Percentiles rank a stretch among this genome's conserved stretches.
These are phyloP conservation scores for Salmacisia buchloeana DNA, from an alignment of 1,284 basidiomycete species.

Conservation along the genomic window DNA sequence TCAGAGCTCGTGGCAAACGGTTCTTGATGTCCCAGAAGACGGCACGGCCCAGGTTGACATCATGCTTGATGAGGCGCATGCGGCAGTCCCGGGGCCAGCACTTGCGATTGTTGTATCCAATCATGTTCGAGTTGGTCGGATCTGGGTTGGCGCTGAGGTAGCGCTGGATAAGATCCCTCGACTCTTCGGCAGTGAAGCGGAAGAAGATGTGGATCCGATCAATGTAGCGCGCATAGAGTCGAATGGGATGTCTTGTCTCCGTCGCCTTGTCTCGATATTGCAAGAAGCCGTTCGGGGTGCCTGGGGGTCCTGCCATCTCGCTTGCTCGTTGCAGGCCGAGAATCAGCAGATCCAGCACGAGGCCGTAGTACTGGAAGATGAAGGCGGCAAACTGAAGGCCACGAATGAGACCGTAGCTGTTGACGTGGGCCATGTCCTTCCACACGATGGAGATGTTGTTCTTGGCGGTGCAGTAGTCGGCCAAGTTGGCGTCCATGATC, in stretches of 20 bases:
- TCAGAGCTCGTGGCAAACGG: constrained; percentile 86
- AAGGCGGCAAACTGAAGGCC: constrained; percentile 49
- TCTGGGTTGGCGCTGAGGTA: constrained; percentile 95
- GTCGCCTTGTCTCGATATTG: constrained; percentile 44
- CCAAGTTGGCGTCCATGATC: constrained; percentile 51
- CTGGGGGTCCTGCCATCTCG: constrained; percentile 49
- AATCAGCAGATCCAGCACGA: constrained; percentile 48
- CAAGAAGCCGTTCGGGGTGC: constrained; percentile 48
- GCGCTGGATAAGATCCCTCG: constrained; percentile 92
- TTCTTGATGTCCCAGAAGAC: constrained; percentile 99
- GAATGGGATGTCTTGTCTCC: constrained; percentile 47
- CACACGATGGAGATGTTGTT: constrained; percentile 50
- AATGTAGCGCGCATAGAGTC: constrained; percentile 48
- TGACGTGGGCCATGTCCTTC: constrained; percentile 51
- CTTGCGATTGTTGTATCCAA: constrained; percentile 97
- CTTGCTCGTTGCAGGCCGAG: constrained; percentile 47
- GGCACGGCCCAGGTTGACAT: constrained; percentile 94
- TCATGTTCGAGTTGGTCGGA: constrained; percentile 97
- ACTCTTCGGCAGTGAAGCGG: constrained; percentile 96
- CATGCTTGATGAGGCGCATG: constrained; percentile 98
- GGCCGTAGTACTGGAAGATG: constrained; percentile 50
- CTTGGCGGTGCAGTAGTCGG: constrained; percentile 49
- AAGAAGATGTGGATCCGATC: constrained; percentile 64
- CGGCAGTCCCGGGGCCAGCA: constrained; percentile 99
- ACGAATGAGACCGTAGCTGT: constrained; percentile 48